phyloP scores from a whole-genome alignment of 2,329 filamentous ascomycete genomes.

The Hypoxylon sp. region DNA sequence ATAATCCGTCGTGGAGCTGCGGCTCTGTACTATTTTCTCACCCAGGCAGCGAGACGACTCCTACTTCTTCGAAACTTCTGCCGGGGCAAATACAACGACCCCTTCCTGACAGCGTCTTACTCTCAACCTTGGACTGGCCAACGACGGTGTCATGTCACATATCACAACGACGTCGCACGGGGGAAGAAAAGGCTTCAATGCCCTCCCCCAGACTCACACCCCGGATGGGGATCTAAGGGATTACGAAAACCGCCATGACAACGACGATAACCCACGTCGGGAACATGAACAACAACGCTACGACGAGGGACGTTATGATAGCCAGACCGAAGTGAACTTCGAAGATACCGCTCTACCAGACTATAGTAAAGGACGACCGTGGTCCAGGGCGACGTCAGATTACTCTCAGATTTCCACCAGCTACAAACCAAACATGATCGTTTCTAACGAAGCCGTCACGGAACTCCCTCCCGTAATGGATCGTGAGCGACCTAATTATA shows the following conservation, averaged over 20 bases:
- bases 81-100: background rate
- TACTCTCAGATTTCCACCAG: conserved; percentile 16
- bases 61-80: background rate
- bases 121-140: background rate
- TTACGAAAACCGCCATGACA: conserved; percentile 10
- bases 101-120: background rate
- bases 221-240: conserved; percentile 6
- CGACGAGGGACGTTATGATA: background rate
- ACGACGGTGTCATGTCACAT: conserved; percentile 26
- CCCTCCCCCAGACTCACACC: conserved; percentile 19
- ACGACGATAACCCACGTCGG: background rate
- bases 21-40: background rate
- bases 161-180: conserved; percentile 20
- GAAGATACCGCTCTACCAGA: conserved; percentile 2
- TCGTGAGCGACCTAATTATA: conserved; percentile 33
- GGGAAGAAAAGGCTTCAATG: conserved; percentile 13
- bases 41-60: no score
- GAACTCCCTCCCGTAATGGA: conserved; percentile 3
- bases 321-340: background rate
- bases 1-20: background rate
- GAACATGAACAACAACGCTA: conserved; percentile 12
- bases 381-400: conserved; percentile 8
- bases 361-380: conserved; percentile 1
- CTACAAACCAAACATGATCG: conserved; percentile 23
- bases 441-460: conserved; percentile 5